phyloP scores from a whole-genome alignment of 73 alveolate species.

The Uronychia binucleata region DNA sequence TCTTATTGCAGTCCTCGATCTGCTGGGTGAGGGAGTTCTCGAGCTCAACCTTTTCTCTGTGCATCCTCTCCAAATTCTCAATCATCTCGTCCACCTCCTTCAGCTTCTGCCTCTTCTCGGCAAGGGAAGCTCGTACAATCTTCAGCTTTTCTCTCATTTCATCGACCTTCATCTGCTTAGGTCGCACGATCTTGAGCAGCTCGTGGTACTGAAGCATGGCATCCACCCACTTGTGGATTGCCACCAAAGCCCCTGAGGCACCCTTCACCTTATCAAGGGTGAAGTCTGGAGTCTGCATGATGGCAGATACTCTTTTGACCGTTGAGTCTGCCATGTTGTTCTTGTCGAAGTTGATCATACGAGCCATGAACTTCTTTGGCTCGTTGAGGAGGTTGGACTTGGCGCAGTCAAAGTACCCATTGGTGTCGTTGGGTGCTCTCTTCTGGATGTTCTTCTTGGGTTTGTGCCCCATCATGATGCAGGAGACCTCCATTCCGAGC shows the following conservation, averaged over 20 bases:
- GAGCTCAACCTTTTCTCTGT: conserved; percentile 60
- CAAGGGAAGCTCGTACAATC: conserved; percentile 56
- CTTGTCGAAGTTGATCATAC: conserved; percentile 73
- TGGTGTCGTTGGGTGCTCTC: conserved; percentile 78
- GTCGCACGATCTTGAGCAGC: conserved; percentile 58
- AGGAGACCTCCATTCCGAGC: conserved; percentile 87
- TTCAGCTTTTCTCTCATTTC: conserved; percentile 72
- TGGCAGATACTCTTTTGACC: conserved; percentile 70
- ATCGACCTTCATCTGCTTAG: conserved; percentile 61
- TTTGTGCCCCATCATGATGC: conserved; percentile 82
- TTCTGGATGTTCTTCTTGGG: conserved; percentile 75
- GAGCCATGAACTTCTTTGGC: conserved; percentile 75
- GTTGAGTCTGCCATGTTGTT: conserved; percentile 74
- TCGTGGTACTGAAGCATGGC: conserved; percentile 80
- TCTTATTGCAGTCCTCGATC: conserved; percentile 86
- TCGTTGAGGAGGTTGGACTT: conserved; percentile 70
- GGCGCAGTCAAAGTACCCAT: conserved; percentile 92
- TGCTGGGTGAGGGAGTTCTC: conserved; percentile 57
- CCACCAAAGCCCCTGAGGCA: conserved; percentile 78
- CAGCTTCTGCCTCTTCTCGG: conserved; percentile 68
- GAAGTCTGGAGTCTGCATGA: conserved; percentile 72
- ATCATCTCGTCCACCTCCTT: conserved; percentile 85
- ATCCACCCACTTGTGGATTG: conserved; percentile 73
- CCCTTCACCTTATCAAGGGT: conserved; percentile 70
- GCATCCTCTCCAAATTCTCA: conserved; percentile 79